Evolutionary conservation across 352 stramenopile genomes (phyloP).

Genomic region (Phytophthora sp.): DNA sequence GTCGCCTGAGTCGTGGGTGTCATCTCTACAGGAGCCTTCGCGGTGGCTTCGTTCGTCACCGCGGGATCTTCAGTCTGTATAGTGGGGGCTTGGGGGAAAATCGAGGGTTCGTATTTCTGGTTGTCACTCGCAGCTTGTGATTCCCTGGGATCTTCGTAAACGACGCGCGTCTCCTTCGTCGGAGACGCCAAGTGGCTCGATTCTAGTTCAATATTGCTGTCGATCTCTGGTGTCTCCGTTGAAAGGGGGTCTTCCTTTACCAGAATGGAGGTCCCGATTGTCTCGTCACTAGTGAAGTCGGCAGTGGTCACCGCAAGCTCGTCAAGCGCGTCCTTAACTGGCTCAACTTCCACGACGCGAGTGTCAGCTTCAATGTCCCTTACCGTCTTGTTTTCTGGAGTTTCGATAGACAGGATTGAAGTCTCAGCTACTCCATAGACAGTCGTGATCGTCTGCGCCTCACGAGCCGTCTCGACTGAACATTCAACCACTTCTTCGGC

Average conservation of each 20-base stretch:
- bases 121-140: conserved; percentile 11
- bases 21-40: conserved; percentile 32
- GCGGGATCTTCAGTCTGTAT: conserved; percentile 22
- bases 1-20: conserved; percentile 15
- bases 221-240: background rate
- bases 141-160: conserved; percentile 23
- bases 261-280: conserved; percentile 8
- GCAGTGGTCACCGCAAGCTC: conserved; percentile 19
- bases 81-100: conserved; percentile 18
- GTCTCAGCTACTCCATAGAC: conserved; percentile 13
- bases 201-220: conserved; percentile 26
- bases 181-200: conserved; percentile 16
- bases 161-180: conserved; percentile 22
- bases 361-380: background rate
- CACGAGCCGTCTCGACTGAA: conserved; percentile 3
- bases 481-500: conserved; percentile 4
- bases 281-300: conserved; percentile 34
- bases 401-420: conserved; percentile 9
- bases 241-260: conserved; percentile 3
- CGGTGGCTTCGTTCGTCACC: conserved; percentile 27
- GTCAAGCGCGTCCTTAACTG: background rate
- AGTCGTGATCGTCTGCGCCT: conserved; percentile 21
- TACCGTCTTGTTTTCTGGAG: background rate
- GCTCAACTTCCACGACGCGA: background rate
- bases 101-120: conserved; percentile 19